Conservation (phyloP, 2,329 filamentous ascomycete species). For the Anthostomella pinea region DNA sequence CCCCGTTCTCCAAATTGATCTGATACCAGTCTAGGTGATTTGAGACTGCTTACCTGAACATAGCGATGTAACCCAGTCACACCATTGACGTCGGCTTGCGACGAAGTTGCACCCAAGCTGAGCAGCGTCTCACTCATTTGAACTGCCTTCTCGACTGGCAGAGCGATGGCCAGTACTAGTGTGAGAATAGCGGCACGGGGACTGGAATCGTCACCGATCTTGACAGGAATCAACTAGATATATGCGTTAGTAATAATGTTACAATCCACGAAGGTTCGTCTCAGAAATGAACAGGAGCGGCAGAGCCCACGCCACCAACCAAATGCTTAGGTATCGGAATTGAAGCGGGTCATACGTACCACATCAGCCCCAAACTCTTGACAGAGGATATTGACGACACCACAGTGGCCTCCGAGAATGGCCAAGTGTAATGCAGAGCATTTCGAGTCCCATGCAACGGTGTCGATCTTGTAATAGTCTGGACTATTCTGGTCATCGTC, state of each 20-base stretch:
- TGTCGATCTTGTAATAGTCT: constrained; percentile 76
- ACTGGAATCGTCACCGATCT: constrained; percentile 50
- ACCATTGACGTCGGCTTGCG: constrained; percentile 66
- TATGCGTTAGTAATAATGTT: too few species aligned
- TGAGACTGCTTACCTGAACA: constrained; percentile 37
- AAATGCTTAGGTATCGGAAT: too few species aligned
- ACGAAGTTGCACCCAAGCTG: constrained; percentile 66
- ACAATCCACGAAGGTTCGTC: too few species aligned
- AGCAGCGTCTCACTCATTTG: constrained; percentile 65
- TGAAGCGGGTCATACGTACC: too few species aligned
- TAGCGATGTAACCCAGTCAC: constrained; percentile 66
- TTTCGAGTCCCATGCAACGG: constrained; percentile 75
- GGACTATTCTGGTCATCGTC: constrained; percentile 65
- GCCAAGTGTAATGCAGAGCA: constrained; percentile 76
- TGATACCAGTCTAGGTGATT: too few species aligned
- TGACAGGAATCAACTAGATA: constrained; percentile 71
- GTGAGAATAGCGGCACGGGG: constrained; percentile 64
- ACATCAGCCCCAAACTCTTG: constrained; percentile 74
- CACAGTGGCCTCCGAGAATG: constrained; percentile 68
- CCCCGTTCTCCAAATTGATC: not conserved
- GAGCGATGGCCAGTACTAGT: constrained; percentile 62
- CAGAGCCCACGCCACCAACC: too few species aligned
- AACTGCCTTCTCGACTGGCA: constrained; percentile 61
- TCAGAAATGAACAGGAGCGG: too few species aligned
- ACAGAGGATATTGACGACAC: constrained; percentile 67